A percentile compares a stretch with the other conserved stretches of the same genome.
Conservation (phyloP, 371 early-diverging fungal genomes). For the Enteropsectra breve region DNA sequence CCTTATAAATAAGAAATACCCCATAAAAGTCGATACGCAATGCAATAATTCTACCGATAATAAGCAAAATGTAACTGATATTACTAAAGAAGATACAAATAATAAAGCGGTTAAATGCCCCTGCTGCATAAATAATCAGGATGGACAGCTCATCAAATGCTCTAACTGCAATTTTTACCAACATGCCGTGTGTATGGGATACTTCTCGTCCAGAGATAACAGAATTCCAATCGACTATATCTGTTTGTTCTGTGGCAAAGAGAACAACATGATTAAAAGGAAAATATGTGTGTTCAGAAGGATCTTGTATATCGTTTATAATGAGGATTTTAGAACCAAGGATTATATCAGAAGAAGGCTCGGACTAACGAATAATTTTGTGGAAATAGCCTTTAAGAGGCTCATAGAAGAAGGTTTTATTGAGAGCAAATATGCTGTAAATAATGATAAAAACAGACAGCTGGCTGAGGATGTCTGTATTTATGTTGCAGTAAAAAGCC, state of each 20-base stretch:
- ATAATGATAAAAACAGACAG: constrained; percentile 34
- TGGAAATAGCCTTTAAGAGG: constrained; percentile 12
- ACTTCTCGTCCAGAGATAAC: constrained; percentile 46
- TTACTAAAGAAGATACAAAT: too few species aligned
- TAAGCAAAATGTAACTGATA: too few species aligned
- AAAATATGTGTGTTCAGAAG: constrained; percentile 28
- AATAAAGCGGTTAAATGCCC: too few species aligned
- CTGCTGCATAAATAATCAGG: constrained; percentile 21
- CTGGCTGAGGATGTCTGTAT: too few species aligned
- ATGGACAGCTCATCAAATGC: constrained; percentile 48
- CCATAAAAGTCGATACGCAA: too few species aligned
- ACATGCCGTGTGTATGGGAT: constrained; percentile 55
- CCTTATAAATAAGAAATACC: too few species aligned
- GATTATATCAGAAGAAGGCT: constrained; percentile 25
- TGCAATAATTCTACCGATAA: too few species aligned
- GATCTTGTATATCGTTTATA: constrained; percentile 29
- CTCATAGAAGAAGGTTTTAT: constrained; percentile 41
- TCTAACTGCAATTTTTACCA: constrained; percentile 42
- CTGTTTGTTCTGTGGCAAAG: constrained; percentile 25
- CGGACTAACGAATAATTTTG: constrained; percentile 8
- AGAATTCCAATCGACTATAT: constrained; percentile 38
- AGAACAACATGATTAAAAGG: constrained; percentile 1
- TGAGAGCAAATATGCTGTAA: constrained; percentile 20
- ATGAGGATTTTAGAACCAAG: constrained; percentile 9
- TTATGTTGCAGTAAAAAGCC: too few species aligned